Evolutionary conservation across 306 rosid genomes (phyloP).

Genomic region (Astragalus membranaceus): DNA sequence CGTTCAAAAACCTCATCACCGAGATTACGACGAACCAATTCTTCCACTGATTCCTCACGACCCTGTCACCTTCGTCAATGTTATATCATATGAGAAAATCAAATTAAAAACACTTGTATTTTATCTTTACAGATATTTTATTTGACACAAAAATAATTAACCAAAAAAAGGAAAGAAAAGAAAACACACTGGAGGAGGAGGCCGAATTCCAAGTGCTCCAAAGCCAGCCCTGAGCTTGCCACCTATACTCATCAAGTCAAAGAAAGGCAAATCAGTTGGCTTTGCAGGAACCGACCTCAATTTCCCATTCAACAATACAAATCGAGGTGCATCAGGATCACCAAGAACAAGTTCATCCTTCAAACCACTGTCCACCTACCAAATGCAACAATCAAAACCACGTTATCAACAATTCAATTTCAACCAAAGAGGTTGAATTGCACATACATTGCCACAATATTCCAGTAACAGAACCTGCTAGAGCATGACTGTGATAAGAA

Average conservation of each 20-base stretch:
- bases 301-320: slow-evolving; percentile 84
- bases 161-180: slow-evolving; percentile 20
- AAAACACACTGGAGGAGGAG: slow-evolving; percentile 89
- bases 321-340: slow-evolving; percentile 87
- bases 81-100: slow-evolving; percentile 58
- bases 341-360: slow-evolving; percentile 89
- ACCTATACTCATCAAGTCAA: slow-evolving; percentile 84
- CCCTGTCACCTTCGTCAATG: slow-evolving; percentile 93
- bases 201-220: slow-evolving; percentile 94
- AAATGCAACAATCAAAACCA: slow-evolving; percentile 12
- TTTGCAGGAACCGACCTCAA: slow-evolving; percentile 76
- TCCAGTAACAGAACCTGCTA: not conserved
- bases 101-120: slow-evolving; percentile 6
- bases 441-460: not conserved
- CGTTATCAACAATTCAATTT: slow-evolving; percentile 9
- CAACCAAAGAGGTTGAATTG: not conserved
- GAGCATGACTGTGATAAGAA: no score
- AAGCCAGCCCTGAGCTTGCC: slow-evolving; percentile 96
- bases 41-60: slow-evolving; percentile 91
- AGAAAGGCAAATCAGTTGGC: slow-evolving; percentile 74
- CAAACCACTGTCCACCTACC: slow-evolving; percentile 86
- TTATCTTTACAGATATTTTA: not conserved
- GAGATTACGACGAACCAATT: slow-evolving; percentile 91
- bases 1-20: slow-evolving; percentile 98
- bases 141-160: not conserved